Evolutionary conservation across 768 basidiomycete genomes (phyloP), one percentile per base, ranked within the genome.

Genomic region (Phlebiopsis gigantea): DNA sequence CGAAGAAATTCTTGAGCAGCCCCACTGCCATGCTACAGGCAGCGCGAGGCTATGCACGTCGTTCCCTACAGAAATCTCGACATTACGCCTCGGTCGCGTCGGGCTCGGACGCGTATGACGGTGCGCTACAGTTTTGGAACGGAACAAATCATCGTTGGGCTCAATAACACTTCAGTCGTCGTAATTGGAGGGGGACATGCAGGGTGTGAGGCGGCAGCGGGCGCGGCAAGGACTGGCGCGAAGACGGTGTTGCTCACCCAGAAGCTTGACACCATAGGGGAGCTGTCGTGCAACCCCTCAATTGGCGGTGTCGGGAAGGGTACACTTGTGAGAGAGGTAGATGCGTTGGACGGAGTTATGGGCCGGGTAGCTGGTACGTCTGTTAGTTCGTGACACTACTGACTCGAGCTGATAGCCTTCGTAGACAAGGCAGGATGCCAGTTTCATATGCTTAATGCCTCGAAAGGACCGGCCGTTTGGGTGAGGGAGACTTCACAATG

Each of bases 261-360:
- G 68, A 85, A 80, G 52, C 65, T 90, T 15, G 85, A 88, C 49
- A 92, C 85, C 0, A 82, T 96, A 46, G 93, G 93, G 30, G 84
- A 82, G 59, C 73, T 96, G 64, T 93, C 91, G 21, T 96, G 93
- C 64, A 96, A 96, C 68, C 93, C 93, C 2, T 92, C 90, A 1
- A 88, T 95, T 57, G 93, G 93, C 6, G 92, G 92, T 19, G 85
- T 96, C 3, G 93, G 93, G 5, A 96, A 96, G 71, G 93, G 93
- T 19, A 93, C 87, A 0, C 75, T 96, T 28, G 90, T 95, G n/a
- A 77, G 88, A 43, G 93, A 96, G 69, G 84, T 96, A 5, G 93
- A 96, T 65, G 93, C 93, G 26, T 72, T 96, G 56, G 93, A 93
- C 62, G 93, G 93, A 2, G 65, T 94, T 9, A 93, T 92, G 77